Evolutionary conservation across 1,284 basidiomycete genomes (phyloP), one percentile per base, ranked within the genome.

Genomic region (Anthracocystis walkeri): DNA sequence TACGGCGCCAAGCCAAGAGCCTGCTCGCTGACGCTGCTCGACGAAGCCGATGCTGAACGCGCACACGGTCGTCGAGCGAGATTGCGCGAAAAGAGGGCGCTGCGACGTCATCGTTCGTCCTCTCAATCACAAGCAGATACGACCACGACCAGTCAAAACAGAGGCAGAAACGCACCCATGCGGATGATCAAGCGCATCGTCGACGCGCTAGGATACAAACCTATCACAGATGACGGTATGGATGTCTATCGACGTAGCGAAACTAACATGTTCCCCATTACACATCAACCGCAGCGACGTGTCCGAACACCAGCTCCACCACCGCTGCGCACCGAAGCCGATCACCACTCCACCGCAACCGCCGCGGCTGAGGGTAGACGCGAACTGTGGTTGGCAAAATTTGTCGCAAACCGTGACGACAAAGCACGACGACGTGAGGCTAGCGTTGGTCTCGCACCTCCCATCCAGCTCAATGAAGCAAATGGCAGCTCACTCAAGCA

Each of bases 341-440:
- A 65, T 14, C 52, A 27, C 7, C 61, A 54, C 14, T 60, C 61
- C 16, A 48, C 53, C 8, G 66, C 66, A 0, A 64, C 66, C 5
- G 66, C 53, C 18, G 55, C 63, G n/a, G 69, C 64, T 7, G 69
- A 72, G n/a, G 69, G 69, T 1, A 29, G 60, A 12, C 45, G 69
- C 16, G 63, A 72, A 42, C 42, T 72, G 10, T 72, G 69, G 69
- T 29, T 72, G 27, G 59, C 69, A 3, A 72, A 63, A 31, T 55
- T 66, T 21, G 41, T 72, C 23, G 69, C 69, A 3, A 58, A 38
- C 7, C 61, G 67, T 16, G 60, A 60, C 51, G 35, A 38, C 35
- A 38, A 38, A 38, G 35, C 35, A 31, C 46, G 48, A 11, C 33
- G 23, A 7, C n/a, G 18, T 31, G 48, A 29, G 3, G 27, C 16